Conservation (phyloP, 176 grass and related monocot species). For the Raddia distichophylla region DNA sequence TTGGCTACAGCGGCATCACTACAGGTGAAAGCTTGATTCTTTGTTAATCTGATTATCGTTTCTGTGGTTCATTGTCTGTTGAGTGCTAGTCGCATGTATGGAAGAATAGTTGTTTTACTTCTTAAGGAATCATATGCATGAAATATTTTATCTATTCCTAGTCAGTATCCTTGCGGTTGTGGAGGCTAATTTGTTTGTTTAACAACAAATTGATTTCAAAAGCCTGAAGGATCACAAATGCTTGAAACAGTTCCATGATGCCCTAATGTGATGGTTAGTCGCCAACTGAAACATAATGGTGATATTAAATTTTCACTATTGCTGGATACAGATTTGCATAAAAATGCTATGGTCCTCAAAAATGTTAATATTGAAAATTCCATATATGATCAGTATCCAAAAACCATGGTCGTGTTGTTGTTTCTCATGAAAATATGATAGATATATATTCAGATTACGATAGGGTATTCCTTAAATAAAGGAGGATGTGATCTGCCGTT, state of each 20-base stretch:
- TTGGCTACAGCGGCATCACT: conserved; percentile 62
- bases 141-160: conserved; percentile 12
- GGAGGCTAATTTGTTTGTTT: neutral
- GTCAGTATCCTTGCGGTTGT: neutral
- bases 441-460: neutral
- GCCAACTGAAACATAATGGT: conserved; percentile 5
- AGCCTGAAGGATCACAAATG: neutral
- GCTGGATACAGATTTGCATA: neutral
- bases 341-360: neutral
- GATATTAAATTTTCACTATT: neutral
- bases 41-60: conserved; percentile 8
- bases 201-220: neutral
- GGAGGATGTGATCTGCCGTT: neutral
- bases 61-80: neutral
- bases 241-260: neutral
- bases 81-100: conserved; percentile 2
- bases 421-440: neutral
- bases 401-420: neutral
- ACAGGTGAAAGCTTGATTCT: conserved; percentile 54
- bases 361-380: neutral
- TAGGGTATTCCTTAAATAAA: neutral
- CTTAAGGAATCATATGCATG: neutral
- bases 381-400: neutral
- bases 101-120: conserved; percentile 1
- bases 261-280: neutral